A percentile compares a stretch with the other conserved stretches of the same genome.
Evolutionary conservation across 495 filamentous ascomycete genomes (phyloP).

Genomic region (Aspergillus diversus): DNA sequence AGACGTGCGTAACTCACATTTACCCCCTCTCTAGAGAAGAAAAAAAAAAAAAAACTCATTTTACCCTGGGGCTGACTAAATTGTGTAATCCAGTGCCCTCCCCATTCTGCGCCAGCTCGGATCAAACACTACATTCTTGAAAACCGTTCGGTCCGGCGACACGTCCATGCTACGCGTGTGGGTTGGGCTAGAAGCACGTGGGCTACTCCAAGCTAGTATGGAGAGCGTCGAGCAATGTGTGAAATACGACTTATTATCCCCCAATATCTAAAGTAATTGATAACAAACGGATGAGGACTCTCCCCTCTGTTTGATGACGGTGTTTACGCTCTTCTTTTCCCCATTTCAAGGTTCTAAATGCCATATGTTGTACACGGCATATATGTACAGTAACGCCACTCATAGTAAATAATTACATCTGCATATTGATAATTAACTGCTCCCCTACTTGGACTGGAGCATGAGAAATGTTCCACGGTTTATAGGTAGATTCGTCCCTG

Average conservation of each 20-base stretch:
- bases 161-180: slow-evolving; percentile 94
- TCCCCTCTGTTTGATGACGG: too few species aligned
- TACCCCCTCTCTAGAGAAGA: background rate
- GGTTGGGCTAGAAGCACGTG: slow-evolving; percentile 87
- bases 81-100: slow-evolving; percentile 61
- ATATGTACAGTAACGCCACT: too few species aligned
- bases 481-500: too few species aligned
- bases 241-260: slow-evolving; percentile 79
- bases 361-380: too few species aligned
- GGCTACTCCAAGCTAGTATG: slow-evolving; percentile 82
- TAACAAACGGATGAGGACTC: too few species aligned
- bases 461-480: too few species aligned
- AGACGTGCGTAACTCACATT: slow-evolving; percentile 56
- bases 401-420: too few species aligned
- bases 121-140: slow-evolving; percentile 56
- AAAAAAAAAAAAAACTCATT: too few species aligned
- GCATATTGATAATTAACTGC: too few species aligned
- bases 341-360: too few species aligned
- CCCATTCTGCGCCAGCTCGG: slow-evolving; percentile 91
- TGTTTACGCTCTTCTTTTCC: too few species aligned
- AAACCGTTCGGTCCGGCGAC: slow-evolving; percentile 66
- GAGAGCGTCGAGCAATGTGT: slow-evolving; percentile 87
- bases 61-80: background rate
- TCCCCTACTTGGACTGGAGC: too few species aligned
- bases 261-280: slow-evolving; percentile 64